Evolutionary conservation across 2,329 filamentous ascomycete genomes (phyloP), one percentile per base, ranked within the genome.

Genomic region (Colletotrichum cordylinicola): DNA sequence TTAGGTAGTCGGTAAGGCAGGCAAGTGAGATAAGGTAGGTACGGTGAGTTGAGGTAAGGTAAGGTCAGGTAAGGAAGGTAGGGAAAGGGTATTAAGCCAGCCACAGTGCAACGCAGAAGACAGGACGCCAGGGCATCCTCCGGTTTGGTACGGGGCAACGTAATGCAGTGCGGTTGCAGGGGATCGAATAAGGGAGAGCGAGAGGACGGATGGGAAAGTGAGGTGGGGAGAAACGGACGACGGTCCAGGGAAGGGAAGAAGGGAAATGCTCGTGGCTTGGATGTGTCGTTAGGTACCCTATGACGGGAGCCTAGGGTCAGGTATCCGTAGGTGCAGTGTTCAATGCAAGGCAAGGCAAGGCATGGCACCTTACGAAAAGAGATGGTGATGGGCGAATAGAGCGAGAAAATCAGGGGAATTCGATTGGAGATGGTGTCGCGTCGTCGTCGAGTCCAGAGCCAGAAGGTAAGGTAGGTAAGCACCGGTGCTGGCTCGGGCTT

Each of bases 71-170:
- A 29, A 29, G 33, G 29, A 29, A 61, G 31, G 37, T 33, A 52
- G 18, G 62, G 24, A 48, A 66, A 12, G 29, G 48, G 48, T 58
- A 60, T 70, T 74, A 70, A 35, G 58, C 66, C 60, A 62, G 43
- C 27, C 66, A 66, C 56, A 58, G 58, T 74, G 56, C 71, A 74
- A 74, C 66, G 66, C 56, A 73, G 70, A 43, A 62, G 66, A 73
- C 39, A 70, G 71, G 39, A 70, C 66, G 67, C 55, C 71, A 43
- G 43, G 66, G 71, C 58, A 56, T 67, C 33, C 61, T 58, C 39
- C 35, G 33, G n/a, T 24, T 52, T n/a, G 43, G n/a, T 21, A 67
- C 27, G 69, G 52, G 65, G 71, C 62, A 66, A 24, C 18, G 39
- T 39, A 52, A 66, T 31, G 39, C 62, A 18, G 39, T 13, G 62